A percentile compares a stretch with the other conserved stretches of the same genome.
Evolutionary conservation across 257 asterid species (phyloP).

Genomic region (Solanum peruvianum): DNA sequence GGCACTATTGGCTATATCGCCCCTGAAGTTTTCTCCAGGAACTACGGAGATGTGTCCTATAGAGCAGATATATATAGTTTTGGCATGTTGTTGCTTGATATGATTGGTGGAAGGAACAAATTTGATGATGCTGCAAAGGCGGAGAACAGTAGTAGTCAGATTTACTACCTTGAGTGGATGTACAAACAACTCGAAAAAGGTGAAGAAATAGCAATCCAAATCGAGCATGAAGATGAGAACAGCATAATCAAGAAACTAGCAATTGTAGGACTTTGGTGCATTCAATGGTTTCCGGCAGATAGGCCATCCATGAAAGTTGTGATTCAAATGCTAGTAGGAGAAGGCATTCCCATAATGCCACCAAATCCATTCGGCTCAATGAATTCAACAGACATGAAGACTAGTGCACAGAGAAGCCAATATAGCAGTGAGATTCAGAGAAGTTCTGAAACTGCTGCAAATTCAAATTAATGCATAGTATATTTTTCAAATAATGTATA

Average conservation of each 20-base stretch:
- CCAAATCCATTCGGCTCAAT: constrained; percentile 61
- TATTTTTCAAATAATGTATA: background rate
- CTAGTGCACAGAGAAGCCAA: constrained; percentile 16
- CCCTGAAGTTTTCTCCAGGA: constrained; percentile 72
- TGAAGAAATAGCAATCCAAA: constrained; percentile 34
- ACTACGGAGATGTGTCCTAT: constrained; percentile 59
- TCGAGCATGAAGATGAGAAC: constrained; percentile 37
- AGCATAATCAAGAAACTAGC: constrained; percentile 43
- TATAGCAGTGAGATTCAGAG: background rate
- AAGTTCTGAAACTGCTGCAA: constrained; percentile 4
- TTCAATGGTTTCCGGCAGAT: constrained; percentile 72
- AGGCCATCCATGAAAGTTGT: constrained; percentile 64
- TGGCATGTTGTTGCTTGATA: constrained; percentile 66
- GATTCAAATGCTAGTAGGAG: constrained; percentile 62
- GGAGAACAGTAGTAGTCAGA: constrained; percentile 19
- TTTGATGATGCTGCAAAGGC: constrained; percentile 1
- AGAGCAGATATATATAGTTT: constrained; percentile 62
- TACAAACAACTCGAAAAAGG: constrained; percentile 63
- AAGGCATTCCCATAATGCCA: constrained; percentile 49
- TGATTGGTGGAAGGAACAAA: constrained; percentile 53
- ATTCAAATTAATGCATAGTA: background rate
- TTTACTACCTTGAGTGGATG: constrained; percentile 73
- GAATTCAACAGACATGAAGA: background rate
- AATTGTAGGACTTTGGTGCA: constrained; percentile 71
- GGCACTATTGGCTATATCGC: constrained; percentile 77